phyloP scores from a whole-genome alignment of 2,329 filamentous ascomycete genomes.

The Cadophora sp. region DNA sequence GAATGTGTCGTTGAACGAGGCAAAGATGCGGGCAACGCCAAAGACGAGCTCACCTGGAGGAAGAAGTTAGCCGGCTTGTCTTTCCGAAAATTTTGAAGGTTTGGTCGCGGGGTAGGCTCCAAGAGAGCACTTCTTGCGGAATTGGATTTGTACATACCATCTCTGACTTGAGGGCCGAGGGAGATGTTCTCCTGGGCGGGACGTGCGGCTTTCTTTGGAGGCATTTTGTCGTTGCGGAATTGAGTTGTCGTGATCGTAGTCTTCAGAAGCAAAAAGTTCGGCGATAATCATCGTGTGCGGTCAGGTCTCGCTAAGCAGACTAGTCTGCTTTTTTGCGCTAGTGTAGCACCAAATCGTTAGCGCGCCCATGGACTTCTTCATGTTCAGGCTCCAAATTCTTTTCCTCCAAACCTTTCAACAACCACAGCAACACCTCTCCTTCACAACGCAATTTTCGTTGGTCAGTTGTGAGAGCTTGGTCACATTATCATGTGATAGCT shows the following conservation, averaged over 20 bases:
- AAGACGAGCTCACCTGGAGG: conserved; percentile 74
- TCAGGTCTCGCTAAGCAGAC: neutral
- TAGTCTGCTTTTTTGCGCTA: neutral
- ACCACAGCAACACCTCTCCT: neutral
- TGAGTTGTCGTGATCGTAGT: conserved; percentile 4
- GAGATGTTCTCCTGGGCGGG: conserved; percentile 97
- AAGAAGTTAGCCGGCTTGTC: conserved; percentile 6
- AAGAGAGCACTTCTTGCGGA: neutral
- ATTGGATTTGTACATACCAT: conserved; percentile 66
- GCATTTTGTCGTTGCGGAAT: conserved; percentile 67
- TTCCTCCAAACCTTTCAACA: neutral
- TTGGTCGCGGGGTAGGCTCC: neutral
- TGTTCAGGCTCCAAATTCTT: neutral
- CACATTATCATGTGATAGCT: conserved; percentile 23
- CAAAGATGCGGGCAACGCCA: conserved; percentile 81
- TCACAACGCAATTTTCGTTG: conserved; percentile 1
- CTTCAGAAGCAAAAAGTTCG: conserved; percentile 36
- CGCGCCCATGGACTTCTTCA: neutral
- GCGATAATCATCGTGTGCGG: conserved; percentile 8
- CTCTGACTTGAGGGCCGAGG: conserved; percentile 94
- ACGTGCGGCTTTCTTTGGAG: conserved; percentile 89
- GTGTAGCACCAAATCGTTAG: neutral
- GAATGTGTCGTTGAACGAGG: conserved; percentile 73
- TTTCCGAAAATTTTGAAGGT: neutral
- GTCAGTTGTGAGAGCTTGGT: neutral